These are phyloP conservation scores for Drechslera avenae DNA, from an alignment of 2,329 filamentous ascomycete genomes.

Conservation along the genomic window DNA sequence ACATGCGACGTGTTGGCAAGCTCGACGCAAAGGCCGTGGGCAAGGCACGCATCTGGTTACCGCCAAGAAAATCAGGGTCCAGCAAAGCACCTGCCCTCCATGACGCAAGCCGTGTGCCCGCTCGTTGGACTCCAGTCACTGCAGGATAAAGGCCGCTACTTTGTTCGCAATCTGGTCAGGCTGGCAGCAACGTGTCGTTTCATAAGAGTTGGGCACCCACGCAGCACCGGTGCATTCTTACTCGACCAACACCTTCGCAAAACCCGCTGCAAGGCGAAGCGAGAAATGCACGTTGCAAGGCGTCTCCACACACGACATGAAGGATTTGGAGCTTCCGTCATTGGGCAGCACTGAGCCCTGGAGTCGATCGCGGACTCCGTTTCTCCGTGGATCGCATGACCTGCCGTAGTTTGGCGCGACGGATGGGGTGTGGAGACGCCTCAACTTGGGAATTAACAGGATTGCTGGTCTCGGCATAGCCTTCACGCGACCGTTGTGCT, in stretches of 20 bases:
- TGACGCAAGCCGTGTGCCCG: slow-evolving; percentile 38
- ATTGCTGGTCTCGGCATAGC: slow-evolving; percentile 12
- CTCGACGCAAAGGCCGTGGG: slow-evolving; percentile 61
- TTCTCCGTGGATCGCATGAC: slow-evolving; percentile 27
- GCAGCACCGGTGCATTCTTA: slow-evolving; percentile 12
- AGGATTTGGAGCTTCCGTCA: slow-evolving; percentile 7
- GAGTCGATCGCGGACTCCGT: slow-evolving; percentile 21
- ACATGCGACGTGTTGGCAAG: slow-evolving; percentile 68
- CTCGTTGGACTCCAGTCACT: slow-evolving; percentile 43
- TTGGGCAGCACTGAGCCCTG: slow-evolving; percentile 11
- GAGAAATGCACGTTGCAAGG: slow-evolving; percentile 8
- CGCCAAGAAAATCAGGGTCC: slow-evolving; percentile 55
- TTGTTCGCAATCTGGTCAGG: slow-evolving; percentile 12
- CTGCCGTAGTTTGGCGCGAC: slow-evolving; percentile 13
- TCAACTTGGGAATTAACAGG: background rate
- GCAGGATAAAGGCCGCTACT: slow-evolving; percentile 23
- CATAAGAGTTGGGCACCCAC: slow-evolving; percentile 27
- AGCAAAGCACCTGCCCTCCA: slow-evolving; percentile 33
- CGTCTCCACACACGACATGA: slow-evolving; percentile 2
- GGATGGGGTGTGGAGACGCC: slow-evolving; percentile 10
- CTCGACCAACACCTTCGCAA: slow-evolving; percentile 9
- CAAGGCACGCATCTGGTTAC: slow-evolving; percentile 64
- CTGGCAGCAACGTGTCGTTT: slow-evolving; percentile 1
- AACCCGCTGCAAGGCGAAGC: slow-evolving; percentile 4
- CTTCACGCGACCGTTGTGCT: slow-evolving; percentile 7